These are phyloP conservation scores for Pyracantha coccinea DNA, from an alignment of 331 rosid genomes.

Conservation along the genomic window DNA sequence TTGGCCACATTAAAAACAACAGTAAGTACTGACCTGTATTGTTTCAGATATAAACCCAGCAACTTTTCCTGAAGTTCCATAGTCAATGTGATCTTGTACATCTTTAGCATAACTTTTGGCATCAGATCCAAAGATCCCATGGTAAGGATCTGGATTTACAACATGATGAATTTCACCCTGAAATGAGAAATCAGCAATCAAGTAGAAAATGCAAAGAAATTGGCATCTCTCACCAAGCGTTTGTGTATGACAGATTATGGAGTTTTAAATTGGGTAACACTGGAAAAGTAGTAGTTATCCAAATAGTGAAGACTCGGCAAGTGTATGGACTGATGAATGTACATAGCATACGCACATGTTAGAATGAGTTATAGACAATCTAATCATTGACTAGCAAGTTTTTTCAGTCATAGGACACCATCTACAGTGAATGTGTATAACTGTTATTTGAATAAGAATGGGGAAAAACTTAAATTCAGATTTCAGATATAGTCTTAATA, in stretches of 20 bases:
- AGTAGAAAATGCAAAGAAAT: no score
- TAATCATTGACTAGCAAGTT: not conserved
- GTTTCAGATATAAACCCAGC: conserved; percentile 95
- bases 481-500: not conserved
- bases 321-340: not conserved
- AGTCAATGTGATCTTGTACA: conserved; percentile 80
- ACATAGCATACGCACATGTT: not conserved
- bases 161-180: conserved; percentile 47
- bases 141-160: conserved; percentile 52
- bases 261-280: not conserved
- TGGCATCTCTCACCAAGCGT: no score
- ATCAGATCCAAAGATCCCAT: conserved; percentile 53
- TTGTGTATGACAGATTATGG: not conserved
- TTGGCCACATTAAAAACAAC: not conserved
- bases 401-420: not conserved
- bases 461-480: not conserved
- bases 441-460: not conserved
- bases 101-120: conserved; percentile 65
- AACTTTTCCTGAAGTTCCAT: conserved; percentile 74
- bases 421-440: not conserved
- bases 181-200: no score
- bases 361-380: not conserved
- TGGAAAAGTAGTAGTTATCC: not conserved
- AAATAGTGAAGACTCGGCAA: not conserved
- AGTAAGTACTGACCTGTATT: conserved; percentile 52